Base-by-base conservation (phyloP, 352 stramenopile genomes). In the Pythium sp. region DNA sequence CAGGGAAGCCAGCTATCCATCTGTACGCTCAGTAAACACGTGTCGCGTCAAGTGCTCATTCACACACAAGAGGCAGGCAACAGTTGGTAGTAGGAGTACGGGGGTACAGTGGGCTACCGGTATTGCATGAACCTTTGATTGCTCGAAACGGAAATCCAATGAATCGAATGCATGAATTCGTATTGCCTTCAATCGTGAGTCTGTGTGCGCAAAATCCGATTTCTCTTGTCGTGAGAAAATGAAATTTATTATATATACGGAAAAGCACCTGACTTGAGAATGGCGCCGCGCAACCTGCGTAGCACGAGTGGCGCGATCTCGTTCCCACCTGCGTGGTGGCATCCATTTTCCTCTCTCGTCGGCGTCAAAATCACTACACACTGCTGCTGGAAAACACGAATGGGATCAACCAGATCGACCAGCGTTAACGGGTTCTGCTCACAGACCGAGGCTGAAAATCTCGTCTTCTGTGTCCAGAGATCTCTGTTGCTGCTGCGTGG, bases 361-460 rank as follows among this genome's bases (percentile, higher is more conserved):
- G 28, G 47, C 47, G 47, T 55, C 47, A 55, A 28, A 28, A 28
- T 18, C 47, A 51, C 47, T 55, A 55, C 47, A 55, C 4, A 18
- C 47, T 55, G 47, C 43, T 62, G 57, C 30, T 62, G 20, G 4
- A 18, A 26, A 32, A 18, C 6, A 51, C 15, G 43, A 4, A 51
- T 51, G 2, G 43, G 14, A 59, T 34, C 51, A 15, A 38, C 32
- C 32, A 43, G 36, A 43, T 49, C 41, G 5, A 49, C 41, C 15
- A 49, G 34, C 34, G 34, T 2, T 20, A 8, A 3, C 11, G 22
- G 3, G 41, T 20, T 43, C 22, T 46, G 9, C 24, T 80, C 85
- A 94, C 69, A 94, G 69, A 0, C 83, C 84, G 47, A 94, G 75
- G 49, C 84, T 91, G 65, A 94, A 94, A 58, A 94, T 93, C 72